A percentile compares a stretch with the other conserved stretches of the same genome.
phyloP scores from a whole-genome alignment of 768 basidiomycete species.

The Pholiota molesta region DNA sequence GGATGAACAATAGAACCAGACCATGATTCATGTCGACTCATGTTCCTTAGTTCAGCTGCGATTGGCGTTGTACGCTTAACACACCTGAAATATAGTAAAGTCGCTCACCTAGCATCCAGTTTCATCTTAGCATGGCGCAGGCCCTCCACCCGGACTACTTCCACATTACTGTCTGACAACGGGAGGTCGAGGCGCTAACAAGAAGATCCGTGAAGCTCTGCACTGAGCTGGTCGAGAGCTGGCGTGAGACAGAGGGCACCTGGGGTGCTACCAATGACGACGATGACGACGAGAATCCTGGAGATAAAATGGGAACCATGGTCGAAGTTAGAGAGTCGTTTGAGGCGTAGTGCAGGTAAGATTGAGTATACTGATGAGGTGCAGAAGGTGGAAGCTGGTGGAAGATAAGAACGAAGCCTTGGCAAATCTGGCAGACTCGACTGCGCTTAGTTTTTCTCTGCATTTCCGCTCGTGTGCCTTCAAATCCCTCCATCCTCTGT shows the following conservation, averaged over 20 bases:
- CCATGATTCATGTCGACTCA: slow-evolving; percentile 27
- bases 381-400: background rate
- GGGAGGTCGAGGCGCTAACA: slow-evolving; percentile 33
- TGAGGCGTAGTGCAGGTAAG: slow-evolving; percentile 2
- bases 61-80: slow-evolving; percentile 32
- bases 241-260: slow-evolving; percentile 18
- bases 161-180: slow-evolving; percentile 37
- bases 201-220: slow-evolving; percentile 34
- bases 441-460: background rate
- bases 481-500: background rate
- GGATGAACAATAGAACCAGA: slow-evolving; percentile 33
- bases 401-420: background rate
- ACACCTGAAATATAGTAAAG: slow-evolving; percentile 28
- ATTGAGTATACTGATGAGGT: background rate
- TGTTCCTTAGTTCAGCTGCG: slow-evolving; percentile 36
- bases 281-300: slow-evolving; percentile 19
- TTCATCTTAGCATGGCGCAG: slow-evolving; percentile 56
- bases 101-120: slow-evolving; percentile 73
- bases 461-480: background rate
- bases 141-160: slow-evolving; percentile 58
- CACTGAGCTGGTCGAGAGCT: slow-evolving; percentile 37
- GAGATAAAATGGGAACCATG: slow-evolving; percentile 25
- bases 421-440: background rate
- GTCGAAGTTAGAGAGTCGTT: slow-evolving; percentile 14
- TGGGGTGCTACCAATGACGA: slow-evolving; percentile 18